phyloP scores from a whole-genome alignment of 257 asterid species.

The Solanum sitiens region DNA sequence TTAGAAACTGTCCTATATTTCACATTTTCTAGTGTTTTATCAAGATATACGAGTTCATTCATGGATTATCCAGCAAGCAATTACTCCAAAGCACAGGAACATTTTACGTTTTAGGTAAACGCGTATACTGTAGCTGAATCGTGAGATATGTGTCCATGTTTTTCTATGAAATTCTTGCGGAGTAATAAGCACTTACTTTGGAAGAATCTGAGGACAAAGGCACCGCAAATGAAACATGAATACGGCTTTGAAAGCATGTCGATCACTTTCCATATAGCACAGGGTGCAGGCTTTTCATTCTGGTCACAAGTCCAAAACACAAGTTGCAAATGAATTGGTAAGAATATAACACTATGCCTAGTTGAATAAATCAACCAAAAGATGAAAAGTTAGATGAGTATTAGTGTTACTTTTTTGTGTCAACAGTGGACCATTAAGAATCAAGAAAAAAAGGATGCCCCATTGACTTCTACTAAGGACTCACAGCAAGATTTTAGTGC shows the following conservation, averaged over 20 bases:
- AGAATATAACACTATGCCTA: background rate
- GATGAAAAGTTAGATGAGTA: background rate
- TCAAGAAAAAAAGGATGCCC: background rate
- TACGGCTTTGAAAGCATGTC: background rate
- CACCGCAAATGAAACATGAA: background rate
- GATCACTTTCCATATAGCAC: background rate
- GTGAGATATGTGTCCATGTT: background rate
- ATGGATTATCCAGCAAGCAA: background rate
- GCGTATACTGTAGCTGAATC: background rate
- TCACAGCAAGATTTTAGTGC: slow-evolving; percentile 4
- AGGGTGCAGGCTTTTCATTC: background rate
- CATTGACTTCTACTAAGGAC: background rate
- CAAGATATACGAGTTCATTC: background rate
- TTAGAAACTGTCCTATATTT: background rate
- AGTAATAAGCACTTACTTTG: background rate
- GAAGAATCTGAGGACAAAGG: background rate
- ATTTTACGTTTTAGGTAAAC: background rate
- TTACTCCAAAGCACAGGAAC: background rate
- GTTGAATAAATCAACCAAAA: background rate
- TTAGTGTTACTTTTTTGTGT: background rate
- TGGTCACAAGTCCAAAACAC: background rate
- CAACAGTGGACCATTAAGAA: background rate
- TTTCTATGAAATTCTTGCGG: background rate
- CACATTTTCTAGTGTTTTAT: background rate
- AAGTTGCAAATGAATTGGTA: background rate